These are phyloP conservation scores for Lentinula sp. DNA, from an alignment of 768 basidiomycete genomes.

Conservation along the genomic window DNA sequence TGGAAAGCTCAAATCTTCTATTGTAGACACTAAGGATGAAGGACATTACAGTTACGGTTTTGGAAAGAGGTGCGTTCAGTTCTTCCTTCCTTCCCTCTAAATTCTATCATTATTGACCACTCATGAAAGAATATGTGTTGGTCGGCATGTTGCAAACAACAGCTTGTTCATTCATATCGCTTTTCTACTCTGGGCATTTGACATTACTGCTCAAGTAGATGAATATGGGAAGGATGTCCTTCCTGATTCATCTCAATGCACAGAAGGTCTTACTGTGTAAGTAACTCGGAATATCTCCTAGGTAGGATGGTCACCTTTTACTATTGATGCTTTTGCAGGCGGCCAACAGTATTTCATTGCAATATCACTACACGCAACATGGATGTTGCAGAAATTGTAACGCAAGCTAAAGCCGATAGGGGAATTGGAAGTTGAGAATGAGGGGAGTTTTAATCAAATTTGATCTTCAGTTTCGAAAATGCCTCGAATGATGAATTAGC, in stretches of 20 bases:
- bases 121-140: slow-evolving; percentile 15
- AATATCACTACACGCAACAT: neutral
- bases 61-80: neutral
- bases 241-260: neutral
- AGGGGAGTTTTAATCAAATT: no score
- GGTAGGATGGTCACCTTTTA: neutral
- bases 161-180: slow-evolving; percentile 24
- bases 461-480: no score
- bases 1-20: neutral
- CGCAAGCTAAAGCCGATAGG: neutral
- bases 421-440: neutral
- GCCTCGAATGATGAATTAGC: no score
- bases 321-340: neutral
- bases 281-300: neutral
- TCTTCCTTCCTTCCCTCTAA: no score
- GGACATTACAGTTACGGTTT: neutral
- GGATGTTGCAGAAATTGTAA: neutral
- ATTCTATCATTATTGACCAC: neutral
- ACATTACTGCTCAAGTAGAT: neutral
- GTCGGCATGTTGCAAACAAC: slow-evolving; percentile 22
- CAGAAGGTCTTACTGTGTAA: slow-evolving; percentile 2
- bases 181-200: slow-evolving; percentile 17
- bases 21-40: neutral
- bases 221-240: neutral
- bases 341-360: neutral